Base-by-base conservation (phyloP, 192 early-diverging fungal genomes). In the Umbelopsis isabellina region DNA sequence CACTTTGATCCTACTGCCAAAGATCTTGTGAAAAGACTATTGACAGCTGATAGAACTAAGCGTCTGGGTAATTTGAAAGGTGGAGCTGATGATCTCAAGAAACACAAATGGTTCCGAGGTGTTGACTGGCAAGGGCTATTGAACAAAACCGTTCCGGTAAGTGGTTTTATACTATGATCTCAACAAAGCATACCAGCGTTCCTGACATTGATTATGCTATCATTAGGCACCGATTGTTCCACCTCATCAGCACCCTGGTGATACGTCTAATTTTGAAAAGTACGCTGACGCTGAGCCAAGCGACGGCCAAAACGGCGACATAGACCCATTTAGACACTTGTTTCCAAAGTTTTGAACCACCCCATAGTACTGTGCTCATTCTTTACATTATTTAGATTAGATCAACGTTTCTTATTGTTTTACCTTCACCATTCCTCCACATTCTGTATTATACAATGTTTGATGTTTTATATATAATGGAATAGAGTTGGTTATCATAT, bases 61-160 rank as follows among this genome's bases (percentile, higher is more conserved):
- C 88, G 94, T 25, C 86, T 93, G 50, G 94, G 94, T 30, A 95
- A 95, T 68, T 76, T 95, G 50, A 89, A 91, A 67, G 89, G 80
- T 52, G 94, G 92, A 13, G 79, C 87, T 44, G 88, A 86, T 23
- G 94, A 95, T 73, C 87, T 95, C 70, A 94, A 93, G 72, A 78
- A 80, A 15, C 94, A 95, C 75, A 75, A 83, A 72, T 95, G 93
- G 93, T 95, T 95, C 69, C 70, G 78, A 9, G 87, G 89, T 46
- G 88, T 94, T 8, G 87, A 92, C 78, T 95, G 92, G 92, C 77
- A 81, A n/a, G 79, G 86, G 47, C 65, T 89, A 12, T 49, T 78
- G 22, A 78, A 72, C 21, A 72, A 73, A 21, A 70, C 76, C 27
- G 72, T 70, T 9, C 47, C 65, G 53, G 76, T 78, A 67, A 78